phyloP scores from a whole-genome alignment of 768 basidiomycete species.

The Russula ochroleuca region DNA sequence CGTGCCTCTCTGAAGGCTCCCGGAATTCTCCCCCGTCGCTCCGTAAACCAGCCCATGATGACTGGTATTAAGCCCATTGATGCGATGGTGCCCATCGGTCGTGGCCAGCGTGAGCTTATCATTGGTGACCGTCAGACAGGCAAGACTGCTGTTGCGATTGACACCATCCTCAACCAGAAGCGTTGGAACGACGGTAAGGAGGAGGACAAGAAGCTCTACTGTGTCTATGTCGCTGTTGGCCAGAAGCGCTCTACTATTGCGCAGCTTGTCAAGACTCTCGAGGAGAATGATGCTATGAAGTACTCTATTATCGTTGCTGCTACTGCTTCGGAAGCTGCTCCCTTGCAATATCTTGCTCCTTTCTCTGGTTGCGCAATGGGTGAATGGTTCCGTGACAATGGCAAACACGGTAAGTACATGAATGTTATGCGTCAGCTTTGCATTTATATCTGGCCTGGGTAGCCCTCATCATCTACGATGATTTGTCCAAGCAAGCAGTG shows the following conservation, averaged over 20 bases:
- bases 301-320: slow-evolving; percentile 99
- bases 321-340: slow-evolving; percentile 98
- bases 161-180: slow-evolving; percentile 99
- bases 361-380: slow-evolving; percentile 99
- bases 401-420: slow-evolving; percentile 82
- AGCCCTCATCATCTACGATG: slow-evolving; percentile 99
- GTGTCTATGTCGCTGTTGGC: slow-evolving; percentile 98
- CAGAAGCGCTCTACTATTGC: slow-evolving; percentile 99
- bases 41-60: slow-evolving; percentile 99
- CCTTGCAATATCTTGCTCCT: slow-evolving; percentile 98
- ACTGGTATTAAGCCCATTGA: slow-evolving; percentile 99
- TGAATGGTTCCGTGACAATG: slow-evolving; percentile 99
- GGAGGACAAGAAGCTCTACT: slow-evolving; percentile 97
- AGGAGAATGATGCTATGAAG: slow-evolving; percentile 99
- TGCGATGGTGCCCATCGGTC: slow-evolving; percentile 99
- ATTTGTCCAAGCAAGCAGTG: slow-evolving; percentile 99
- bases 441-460: not conserved
- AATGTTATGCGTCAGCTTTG: not conserved
- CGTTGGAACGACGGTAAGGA: slow-evolving; percentile 98
- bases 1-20: slow-evolving; percentile 98
- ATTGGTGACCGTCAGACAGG: slow-evolving; percentile 99
- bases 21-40: slow-evolving; percentile 97
- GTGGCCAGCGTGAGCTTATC: slow-evolving; percentile 99
- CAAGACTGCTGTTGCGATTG: slow-evolving; percentile 98
- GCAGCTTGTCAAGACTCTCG: slow-evolving; percentile 98